Base-by-base conservation (phyloP, 495 filamentous ascomycete genomes). In the Aspergillus avenaceus region DNA sequence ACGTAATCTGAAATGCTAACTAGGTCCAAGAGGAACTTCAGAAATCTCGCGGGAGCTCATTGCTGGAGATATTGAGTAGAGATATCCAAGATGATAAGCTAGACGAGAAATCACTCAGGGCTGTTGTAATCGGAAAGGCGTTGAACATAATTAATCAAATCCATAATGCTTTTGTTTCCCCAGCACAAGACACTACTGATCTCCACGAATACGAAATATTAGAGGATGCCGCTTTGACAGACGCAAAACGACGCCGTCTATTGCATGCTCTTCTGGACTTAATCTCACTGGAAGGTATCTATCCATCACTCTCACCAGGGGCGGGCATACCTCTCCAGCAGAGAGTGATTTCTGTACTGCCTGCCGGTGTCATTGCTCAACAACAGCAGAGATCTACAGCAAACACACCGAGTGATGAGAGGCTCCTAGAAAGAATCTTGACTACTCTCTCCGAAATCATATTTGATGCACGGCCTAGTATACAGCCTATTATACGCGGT, bases 281-380 rank as follows among this genome's bases (percentile, higher is more conserved):
- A 34, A 67, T 81, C 23, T 76, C 77, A 0, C 52, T 82, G 1
- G 79, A 82, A 54, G 79, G 79, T 8, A 73, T 82, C 26, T 81
- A 82, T 47, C 79, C 79, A 12, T 79, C 71, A 0, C 63, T 81
- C 3, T 79, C 78, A 8, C 53, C 63, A 12, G 77, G 79, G 18
- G 76, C 80, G 21, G 78, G 77, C 0, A 75, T 81, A 41, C 79
- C 79, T 7, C 58, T 81, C 18, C 76, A 81, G 54, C 65, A 77
- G 43, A 65, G 79, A 47, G 71, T 80, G 2, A 75, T 79, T 24
- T 78, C 76, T 31, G 73, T 74, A 4, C 45, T 79, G 21, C 74
- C 72, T 4, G 61, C 64, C 9, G 75, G 73, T 1, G 67, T 76
- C 9, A 71, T 75, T 54, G 66, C 71, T 21, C 74, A 70, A 41